Percentiles rank a stretch among this genome's conserved stretches.
Evolutionary conservation across 2,329 filamentous ascomycete genomes (phyloP).

Genomic region (Aspergillus tubingensis): DNA sequence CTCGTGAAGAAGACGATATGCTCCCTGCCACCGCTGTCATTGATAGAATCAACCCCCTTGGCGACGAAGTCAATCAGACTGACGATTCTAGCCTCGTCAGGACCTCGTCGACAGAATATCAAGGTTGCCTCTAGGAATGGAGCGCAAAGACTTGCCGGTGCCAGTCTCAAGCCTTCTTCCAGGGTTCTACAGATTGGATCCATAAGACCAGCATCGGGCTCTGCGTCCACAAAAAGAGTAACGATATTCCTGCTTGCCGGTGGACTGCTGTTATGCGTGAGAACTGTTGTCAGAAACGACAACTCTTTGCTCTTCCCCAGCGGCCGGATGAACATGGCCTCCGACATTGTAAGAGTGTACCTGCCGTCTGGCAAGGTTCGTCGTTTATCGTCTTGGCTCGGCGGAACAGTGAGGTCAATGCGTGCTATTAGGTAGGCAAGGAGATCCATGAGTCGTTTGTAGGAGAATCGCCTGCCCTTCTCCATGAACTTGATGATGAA

Average conservation of each 20-base stretch:
- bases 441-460: slow-evolving; percentile 46
- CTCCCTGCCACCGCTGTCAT: slow-evolving; percentile 50
- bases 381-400: slow-evolving; percentile 28
- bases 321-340: slow-evolving; percentile 38
- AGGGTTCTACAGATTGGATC: slow-evolving; percentile 56
- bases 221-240: slow-evolving; percentile 56
- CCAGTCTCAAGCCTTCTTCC: slow-evolving; percentile 56
- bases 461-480: slow-evolving; percentile 50
- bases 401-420: slow-evolving; percentile 39
- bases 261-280: slow-evolving; percentile 62
- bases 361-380: slow-evolving; percentile 30
- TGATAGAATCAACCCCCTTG: slow-evolving; percentile 52
- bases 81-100: slow-evolving; percentile 39
- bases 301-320: slow-evolving; percentile 37
- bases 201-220: slow-evolving; percentile 51
- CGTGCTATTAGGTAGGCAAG: slow-evolving; percentile 40
- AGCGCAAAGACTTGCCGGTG: slow-evolving; percentile 49
- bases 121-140: slow-evolving; percentile 62
- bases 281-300: slow-evolving; percentile 60
- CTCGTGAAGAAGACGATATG: slow-evolving; percentile 56
- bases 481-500: slow-evolving; percentile 46
- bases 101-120: slow-evolving; percentile 52
- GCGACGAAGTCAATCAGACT: slow-evolving; percentile 45
- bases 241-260: slow-evolving; percentile 59
- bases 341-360: slow-evolving; percentile 37